Conservation (phyloP, 2,329 filamentous ascomycete species). For the Fusarium lateritium region DNA sequence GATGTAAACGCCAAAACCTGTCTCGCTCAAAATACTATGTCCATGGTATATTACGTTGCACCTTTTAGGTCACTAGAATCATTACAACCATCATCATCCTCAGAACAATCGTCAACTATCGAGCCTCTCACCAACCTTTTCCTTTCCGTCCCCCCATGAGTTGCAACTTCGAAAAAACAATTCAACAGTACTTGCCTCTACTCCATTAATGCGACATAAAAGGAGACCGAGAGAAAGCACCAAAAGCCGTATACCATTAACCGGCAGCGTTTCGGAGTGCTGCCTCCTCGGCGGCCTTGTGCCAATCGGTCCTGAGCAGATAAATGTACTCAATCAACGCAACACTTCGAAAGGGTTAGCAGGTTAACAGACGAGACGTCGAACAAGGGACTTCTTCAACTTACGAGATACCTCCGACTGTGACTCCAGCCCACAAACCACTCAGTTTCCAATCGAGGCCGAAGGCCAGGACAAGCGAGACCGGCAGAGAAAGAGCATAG, state of each 20-base stretch:
- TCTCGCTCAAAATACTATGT: neutral
- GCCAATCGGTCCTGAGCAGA: constrained; percentile 67
- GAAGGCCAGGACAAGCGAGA: constrained; percentile 85
- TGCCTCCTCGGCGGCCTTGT: constrained; percentile 67
- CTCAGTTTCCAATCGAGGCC: constrained; percentile 81
- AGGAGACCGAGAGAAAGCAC: neutral
- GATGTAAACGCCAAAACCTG: neutral
- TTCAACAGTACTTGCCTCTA: neutral
- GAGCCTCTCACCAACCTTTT: neutral
- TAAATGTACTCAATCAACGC: constrained; percentile 68
- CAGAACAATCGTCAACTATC: neutral
- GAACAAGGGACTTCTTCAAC: constrained; percentile 43
- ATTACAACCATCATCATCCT: neutral
- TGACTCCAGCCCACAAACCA: constrained; percentile 86
- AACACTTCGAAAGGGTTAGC: constrained; percentile 58
- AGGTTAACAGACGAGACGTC: constrained; percentile 19
- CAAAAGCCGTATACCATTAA: constrained; percentile 39
- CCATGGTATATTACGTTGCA: neutral
- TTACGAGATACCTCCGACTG: constrained; percentile 77
- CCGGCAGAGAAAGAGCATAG: constrained; percentile 87
- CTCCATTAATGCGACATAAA: neutral
- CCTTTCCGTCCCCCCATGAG: neutral
- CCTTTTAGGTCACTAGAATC: neutral
- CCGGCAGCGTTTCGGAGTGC: constrained; percentile 65
- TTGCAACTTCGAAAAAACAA: neutral